Percentiles rank a stretch among this genome's conserved stretches.
These are phyloP conservation scores for Nelumbo lutea DNA, from an alignment of 164 flowering plant species.

Conservation along the genomic window DNA sequence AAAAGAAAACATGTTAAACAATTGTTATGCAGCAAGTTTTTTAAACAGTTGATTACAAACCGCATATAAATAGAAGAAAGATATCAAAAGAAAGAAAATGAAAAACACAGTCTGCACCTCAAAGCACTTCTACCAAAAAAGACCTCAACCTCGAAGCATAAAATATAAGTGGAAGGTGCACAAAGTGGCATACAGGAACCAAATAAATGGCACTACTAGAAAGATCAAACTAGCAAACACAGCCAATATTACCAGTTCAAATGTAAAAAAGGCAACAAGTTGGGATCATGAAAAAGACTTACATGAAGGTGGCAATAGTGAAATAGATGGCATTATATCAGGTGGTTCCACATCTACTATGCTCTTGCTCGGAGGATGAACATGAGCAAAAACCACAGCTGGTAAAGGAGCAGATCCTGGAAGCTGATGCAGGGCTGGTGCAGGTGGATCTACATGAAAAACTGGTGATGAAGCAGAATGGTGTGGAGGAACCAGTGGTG, in stretches of 20 bases:
- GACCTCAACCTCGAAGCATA: not conserved
- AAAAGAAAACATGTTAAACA: not conserved
- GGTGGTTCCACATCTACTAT: conserved; percentile 26
- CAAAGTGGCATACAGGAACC: not conserved
- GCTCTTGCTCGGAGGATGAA: conserved; percentile 45
- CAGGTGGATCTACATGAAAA: conserved; percentile 27
- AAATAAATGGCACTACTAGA: not conserved
- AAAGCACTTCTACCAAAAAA: no score
- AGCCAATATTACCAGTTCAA: not conserved
- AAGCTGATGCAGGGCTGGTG: conserved; percentile 20
- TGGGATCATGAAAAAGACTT: conserved; percentile 24
- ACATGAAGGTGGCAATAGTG: conserved; percentile 53
- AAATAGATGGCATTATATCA: conserved; percentile 20
- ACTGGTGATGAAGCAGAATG: conserved; percentile 29
- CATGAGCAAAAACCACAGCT: conserved; percentile 44
- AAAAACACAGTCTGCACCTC: no score
- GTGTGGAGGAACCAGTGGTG: conserved; percentile 39
- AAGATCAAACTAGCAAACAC: not conserved
- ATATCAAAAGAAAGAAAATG: not conserved
- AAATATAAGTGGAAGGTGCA: no score
- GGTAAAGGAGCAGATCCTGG: conserved; percentile 53
- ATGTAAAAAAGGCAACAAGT: not conserved
- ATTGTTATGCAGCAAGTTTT: not conserved
- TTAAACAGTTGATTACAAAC: no score
- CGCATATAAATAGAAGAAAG: not conserved